A percentile compares a stretch with the other conserved stretches of the same genome.
These are phyloP conservation scores for Pythium phragmitis DNA, from an alignment of 352 stramenopile species.

Conservation along the genomic window DNA sequence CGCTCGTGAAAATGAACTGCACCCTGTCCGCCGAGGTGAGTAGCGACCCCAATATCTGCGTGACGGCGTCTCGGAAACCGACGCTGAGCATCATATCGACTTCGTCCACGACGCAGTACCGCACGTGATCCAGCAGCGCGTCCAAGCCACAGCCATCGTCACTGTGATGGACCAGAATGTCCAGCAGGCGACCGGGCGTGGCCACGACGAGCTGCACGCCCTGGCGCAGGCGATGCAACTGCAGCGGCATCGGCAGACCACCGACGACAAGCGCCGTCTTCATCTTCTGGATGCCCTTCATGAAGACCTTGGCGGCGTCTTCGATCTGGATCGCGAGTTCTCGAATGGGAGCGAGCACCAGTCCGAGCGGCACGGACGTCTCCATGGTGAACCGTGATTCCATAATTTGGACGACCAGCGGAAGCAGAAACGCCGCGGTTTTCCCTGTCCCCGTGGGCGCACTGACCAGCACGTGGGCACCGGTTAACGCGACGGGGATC, in stretches of 20 bases:
- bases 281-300: slow-evolving; percentile 56
- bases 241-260: slow-evolving; percentile 57
- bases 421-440: slow-evolving; percentile 65
- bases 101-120: slow-evolving; percentile 68
- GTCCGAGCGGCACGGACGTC: slow-evolving; percentile 19
- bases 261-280: slow-evolving; percentile 67
- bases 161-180: slow-evolving; percentile 32
- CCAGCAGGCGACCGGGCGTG: slow-evolving; percentile 62
- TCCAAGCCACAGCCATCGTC: not conserved
- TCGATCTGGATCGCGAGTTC: slow-evolving; percentile 81
- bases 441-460: slow-evolving; percentile 74
- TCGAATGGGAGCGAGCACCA: slow-evolving; percentile 65
- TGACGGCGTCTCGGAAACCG: slow-evolving; percentile 52
- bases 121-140: slow-evolving; percentile 31
- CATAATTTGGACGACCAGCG: slow-evolving; percentile 43
- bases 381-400: slow-evolving; percentile 8
- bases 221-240: slow-evolving; percentile 57
- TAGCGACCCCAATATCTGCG: slow-evolving; percentile 45
- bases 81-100: slow-evolving; percentile 71
- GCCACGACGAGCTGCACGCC: slow-evolving; percentile 67
- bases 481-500: slow-evolving; percentile 46
- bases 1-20: slow-evolving; percentile 63
- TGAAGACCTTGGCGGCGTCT: slow-evolving; percentile 49
- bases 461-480: slow-evolving; percentile 51
- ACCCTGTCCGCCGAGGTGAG: not conserved